phyloP scores from a whole-genome alignment of 2,329 filamentous ascomycete species.

The Trichothecium roseum region DNA sequence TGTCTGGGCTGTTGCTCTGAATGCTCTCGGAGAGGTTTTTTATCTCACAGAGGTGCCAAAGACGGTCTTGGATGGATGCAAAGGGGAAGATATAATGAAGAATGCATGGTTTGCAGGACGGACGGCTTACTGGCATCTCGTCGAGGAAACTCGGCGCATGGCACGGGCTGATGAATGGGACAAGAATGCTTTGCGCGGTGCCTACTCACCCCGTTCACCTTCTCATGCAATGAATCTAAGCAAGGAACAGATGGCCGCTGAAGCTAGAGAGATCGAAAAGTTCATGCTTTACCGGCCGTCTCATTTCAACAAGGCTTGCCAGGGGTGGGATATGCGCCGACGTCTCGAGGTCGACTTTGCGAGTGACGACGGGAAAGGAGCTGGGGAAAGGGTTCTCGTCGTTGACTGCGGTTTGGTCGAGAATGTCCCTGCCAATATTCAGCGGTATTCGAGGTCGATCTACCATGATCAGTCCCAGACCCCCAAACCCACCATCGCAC shows the following conservation, averaged over 20 bases:
- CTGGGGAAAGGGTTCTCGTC: slow-evolving; percentile 68
- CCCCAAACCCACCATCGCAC: neutral
- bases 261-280: slow-evolving; percentile 72
- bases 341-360: slow-evolving; percentile 83
- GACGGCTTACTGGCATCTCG: slow-evolving; percentile 67
- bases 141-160: slow-evolving; percentile 66
- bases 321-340: slow-evolving; percentile 88
- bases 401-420: slow-evolving; percentile 63
- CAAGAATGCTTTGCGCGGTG: slow-evolving; percentile 55
- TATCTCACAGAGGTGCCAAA: slow-evolving; percentile 67
- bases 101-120: slow-evolving; percentile 74
- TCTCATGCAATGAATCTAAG: slow-evolving; percentile 62
- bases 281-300: slow-evolving; percentile 64
- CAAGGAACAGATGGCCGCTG: slow-evolving; percentile 59
- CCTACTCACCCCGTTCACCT: slow-evolving; percentile 73
- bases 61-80: slow-evolving; percentile 36
- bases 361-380: slow-evolving; percentile 62
- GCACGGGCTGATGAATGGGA: slow-evolving; percentile 65
- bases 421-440: slow-evolving; percentile 31
- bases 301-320: slow-evolving; percentile 67
- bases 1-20: slow-evolving; percentile 87
- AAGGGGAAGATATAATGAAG: slow-evolving; percentile 46
- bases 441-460: slow-evolving; percentile 28
- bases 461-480: too few species aligned
- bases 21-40: slow-evolving; percentile 85